These are phyloP conservation scores for Cyclotella baltica DNA, from an alignment of 108 stramenopile species.

Conservation along the genomic window DNA sequence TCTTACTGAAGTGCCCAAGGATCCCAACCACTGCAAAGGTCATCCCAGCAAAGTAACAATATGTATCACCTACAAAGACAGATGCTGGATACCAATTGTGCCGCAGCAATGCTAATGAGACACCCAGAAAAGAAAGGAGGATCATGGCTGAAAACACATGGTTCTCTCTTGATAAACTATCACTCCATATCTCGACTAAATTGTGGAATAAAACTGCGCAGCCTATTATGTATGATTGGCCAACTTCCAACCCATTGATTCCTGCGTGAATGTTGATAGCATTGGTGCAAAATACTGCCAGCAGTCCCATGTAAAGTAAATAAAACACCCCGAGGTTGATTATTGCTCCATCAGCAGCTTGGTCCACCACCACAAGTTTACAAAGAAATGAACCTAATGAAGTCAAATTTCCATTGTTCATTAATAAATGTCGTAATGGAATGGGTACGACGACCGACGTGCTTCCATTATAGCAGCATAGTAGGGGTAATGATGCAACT, in stretches of 20 bases:
- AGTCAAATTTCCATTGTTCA: constrained; percentile 69
- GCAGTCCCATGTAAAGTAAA: constrained; percentile 95
- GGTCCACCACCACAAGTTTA: constrained; percentile 71
- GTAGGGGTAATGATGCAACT: constrained; percentile 94
- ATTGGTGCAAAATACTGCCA: constrained; percentile 99
- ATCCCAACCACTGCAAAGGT: constrained; percentile 97
- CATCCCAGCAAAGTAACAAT: constrained; percentile 99
- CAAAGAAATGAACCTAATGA: constrained; percentile 57
- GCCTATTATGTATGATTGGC: constrained; percentile 93
- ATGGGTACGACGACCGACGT: constrained; percentile 94
- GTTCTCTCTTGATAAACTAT: constrained; percentile 62
- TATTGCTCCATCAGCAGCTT: constrained; percentile 74
- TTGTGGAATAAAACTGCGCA: constrained; percentile 86
- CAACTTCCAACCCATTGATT: constrained; percentile 98
- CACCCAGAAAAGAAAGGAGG: constrained; percentile 84
- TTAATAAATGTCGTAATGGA: constrained; percentile 62
- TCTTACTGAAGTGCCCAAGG: constrained; percentile 97
- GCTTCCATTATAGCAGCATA: constrained; percentile 94
- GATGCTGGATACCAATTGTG: constrained; percentile 97
- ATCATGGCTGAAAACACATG: constrained; percentile 91
- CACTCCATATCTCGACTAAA: constrained; percentile 67
- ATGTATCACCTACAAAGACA: constrained; percentile 99
- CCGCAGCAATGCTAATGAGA: constrained; percentile 84
- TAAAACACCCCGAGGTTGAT: constrained; percentile 90
- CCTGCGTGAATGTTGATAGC: constrained; percentile 99